Evolutionary conservation across 139 green algal genomes (phyloP), one percentile per base, ranked within the genome.

Genomic region (Chlamydomonas schloesseri): DNA sequence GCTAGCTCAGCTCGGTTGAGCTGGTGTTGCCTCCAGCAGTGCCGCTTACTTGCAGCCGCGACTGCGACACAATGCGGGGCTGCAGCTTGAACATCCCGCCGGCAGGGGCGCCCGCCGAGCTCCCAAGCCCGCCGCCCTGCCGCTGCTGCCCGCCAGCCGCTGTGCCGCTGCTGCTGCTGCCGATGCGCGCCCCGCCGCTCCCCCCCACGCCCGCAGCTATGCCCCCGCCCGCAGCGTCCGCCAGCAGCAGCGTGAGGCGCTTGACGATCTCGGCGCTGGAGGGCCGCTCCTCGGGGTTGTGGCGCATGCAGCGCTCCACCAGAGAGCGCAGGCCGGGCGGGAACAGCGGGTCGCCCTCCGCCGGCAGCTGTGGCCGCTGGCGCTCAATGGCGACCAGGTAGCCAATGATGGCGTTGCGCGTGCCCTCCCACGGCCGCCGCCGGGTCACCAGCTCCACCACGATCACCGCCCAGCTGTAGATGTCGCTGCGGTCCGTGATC

Each of bases 341-440:
- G 50, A n/a, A 67, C 50, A 80, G 50, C 14, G 73, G 73, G 26
- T 58, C 9, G 73, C 24, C 50, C 17, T 29, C 14, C 13, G 47
- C 13, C 4, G 73, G 73, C 47, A 80, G 73, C 13, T 36, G 8
- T 15, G 50, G 50, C 11, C 73, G 73, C 21, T 34, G 17, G 50
- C n/a, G n/a, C 73, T 80, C 47, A 0, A 68, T 67, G 50, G 73
- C 47, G 0, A 77, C 71, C 71, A 67, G 64, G 64, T 37, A 71
- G 64, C n/a, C 64, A 21, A 71, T 71, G n/a, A 71, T 23, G n/a
- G n/a, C 64, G n/a, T 71, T 71, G 64, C 64, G 64, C 10, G 64
- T 71, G 64, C 64, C 64, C 64, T 71, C 29, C 64, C 64, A 71
- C 64, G 64, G 64, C 64, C n/a, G 29, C 64, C 64, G 29, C n/a